Evolutionary conservation across 148 eudicot species (phyloP), one percentile per base, ranked within the genome.

Genomic region (Hydrangea macrophylla): DNA sequence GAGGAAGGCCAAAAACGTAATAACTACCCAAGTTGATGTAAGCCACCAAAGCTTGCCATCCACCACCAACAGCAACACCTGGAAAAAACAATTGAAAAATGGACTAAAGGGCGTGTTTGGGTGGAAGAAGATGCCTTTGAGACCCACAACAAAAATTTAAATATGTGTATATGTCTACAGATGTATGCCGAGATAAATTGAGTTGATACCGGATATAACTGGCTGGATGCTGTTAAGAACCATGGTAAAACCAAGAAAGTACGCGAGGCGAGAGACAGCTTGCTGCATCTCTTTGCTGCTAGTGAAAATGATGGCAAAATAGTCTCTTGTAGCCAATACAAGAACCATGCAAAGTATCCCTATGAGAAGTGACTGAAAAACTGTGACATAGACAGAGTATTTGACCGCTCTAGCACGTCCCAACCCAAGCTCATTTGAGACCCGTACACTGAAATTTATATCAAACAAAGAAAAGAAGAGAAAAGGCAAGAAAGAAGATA

Each of bases 1-100:
- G 68, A 30, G 96, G 93, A 30, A 90, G 78, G 58, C 96, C 96
- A 56, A 90, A 82, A 3, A 77, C 25, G 63, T 85, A 90, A 66
- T 90, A 90, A 72, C 84, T 76, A 33, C 77, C 89, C 76, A 90
- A 77, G 69, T 90, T 90, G 60, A 90, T 86, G 60, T 90, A 82
- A 57, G 93, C 96, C 25, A 90, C 90, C 28, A 82, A 62, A 26
- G 77, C 83, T 86, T 90, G 96, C 96, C 96, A 90, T 61, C 96
- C 96, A 57, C 93, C 91, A 66, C 96, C 96, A 53, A 88, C 58
- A 11, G 93, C 91, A 58, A 90, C 90, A 57, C 96, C 96, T 90
- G 79, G 60, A 58, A n/a, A 71, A 55, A 24, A 2, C 2, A 3
- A 13, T 0, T 30, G 9, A 59, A 64, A 7, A 31, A 54, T 3